A percentile compares a stretch with the other conserved stretches of the same genome.
These are phyloP conservation scores for Myxozyma kluyveri DNA, from an alignment of 805 yeast genomes.

Conservation along the genomic window DNA sequence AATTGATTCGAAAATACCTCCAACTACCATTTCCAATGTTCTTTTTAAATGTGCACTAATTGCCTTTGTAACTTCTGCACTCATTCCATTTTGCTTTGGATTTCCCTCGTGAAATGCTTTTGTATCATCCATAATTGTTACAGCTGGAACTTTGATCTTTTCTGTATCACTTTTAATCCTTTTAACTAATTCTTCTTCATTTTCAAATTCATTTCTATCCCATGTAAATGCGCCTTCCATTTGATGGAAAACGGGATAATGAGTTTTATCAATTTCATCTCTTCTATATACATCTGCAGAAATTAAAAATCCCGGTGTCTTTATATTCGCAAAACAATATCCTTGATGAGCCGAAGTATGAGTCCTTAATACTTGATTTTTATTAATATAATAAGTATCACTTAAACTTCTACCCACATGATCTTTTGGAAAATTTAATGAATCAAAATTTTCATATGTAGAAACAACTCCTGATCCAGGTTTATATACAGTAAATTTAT, in stretches of 20 bases:
- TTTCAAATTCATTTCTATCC: slow-evolving; percentile 49
- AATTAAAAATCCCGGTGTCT: slow-evolving; percentile 83
- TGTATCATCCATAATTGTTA: slow-evolving; percentile 73
- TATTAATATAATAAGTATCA: slow-evolving; percentile 88
- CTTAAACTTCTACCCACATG: slow-evolving; percentile 92
- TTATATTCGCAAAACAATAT: slow-evolving; percentile 49
- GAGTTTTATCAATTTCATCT: slow-evolving; percentile 93
- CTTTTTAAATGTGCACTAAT: slow-evolving; percentile 77
- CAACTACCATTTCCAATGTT: slow-evolving; percentile 78
- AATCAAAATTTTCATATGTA: slow-evolving; percentile 82
- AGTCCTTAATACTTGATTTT: slow-evolving; percentile 70
- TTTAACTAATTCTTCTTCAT: slow-evolving; percentile 40
- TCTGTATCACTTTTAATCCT: slow-evolving; percentile 59
- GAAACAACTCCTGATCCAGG: slow-evolving; percentile 81
- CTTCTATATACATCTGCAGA: slow-evolving; percentile 95
- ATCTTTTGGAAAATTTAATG: slow-evolving; percentile 82
- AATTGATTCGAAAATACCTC: slow-evolving; percentile 76
- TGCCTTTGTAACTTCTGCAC: slow-evolving; percentile 62
- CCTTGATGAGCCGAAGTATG: slow-evolving; percentile 97
- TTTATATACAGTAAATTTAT: slow-evolving; percentile 69
- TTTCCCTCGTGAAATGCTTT: slow-evolving; percentile 57
- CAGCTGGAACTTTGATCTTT: slow-evolving; percentile 60
- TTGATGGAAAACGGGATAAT: slow-evolving; percentile 96
- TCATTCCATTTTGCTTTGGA: slow-evolving; percentile 80
- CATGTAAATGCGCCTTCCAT: slow-evolving; percentile 95